These are phyloP conservation scores for Endogone sp. DNA, from an alignment of 192 early-diverging fungal genomes.

Conservation along the genomic window DNA sequence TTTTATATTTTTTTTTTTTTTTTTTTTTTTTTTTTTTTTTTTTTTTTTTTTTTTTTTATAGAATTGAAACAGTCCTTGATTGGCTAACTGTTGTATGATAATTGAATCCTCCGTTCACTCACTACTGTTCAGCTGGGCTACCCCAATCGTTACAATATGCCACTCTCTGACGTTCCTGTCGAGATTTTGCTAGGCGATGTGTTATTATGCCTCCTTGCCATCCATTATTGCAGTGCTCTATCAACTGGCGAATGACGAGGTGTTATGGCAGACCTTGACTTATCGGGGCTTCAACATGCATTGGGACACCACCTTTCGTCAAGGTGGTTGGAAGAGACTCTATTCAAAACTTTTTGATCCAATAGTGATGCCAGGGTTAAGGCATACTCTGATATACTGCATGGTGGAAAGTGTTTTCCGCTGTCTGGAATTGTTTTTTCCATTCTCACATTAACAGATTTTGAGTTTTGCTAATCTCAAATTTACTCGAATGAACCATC, in stretches of 20 bases:
- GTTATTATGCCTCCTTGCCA: background rate
- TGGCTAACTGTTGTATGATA: no score
- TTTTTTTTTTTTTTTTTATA: no score
- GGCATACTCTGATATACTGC: background rate
- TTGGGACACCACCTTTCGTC: constrained; percentile 9
- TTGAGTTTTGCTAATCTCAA: constrained; percentile 3
- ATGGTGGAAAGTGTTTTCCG: background rate
- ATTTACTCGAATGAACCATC: background rate
- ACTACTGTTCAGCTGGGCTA: no score
- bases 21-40: no score
- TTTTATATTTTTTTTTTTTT: no score
- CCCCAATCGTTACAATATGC: no score
- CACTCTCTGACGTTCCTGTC: constrained; percentile 4
- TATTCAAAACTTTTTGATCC: constrained; percentile 12
- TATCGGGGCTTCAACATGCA: constrained; percentile 5
- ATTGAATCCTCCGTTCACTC: no score
- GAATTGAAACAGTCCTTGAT: no score
- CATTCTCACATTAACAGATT: background rate
- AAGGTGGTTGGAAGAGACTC: constrained; percentile 25
- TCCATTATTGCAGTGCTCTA: constrained; percentile 3
- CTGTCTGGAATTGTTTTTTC: background rate
- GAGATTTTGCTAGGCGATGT: constrained; percentile 9
- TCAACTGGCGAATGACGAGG: background rate
- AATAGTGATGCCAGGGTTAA: constrained; percentile 23
- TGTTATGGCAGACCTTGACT: constrained; percentile 7